Conservation (phyloP, 768 basidiomycete genomes). For the Psilocybe sp. region DNA sequence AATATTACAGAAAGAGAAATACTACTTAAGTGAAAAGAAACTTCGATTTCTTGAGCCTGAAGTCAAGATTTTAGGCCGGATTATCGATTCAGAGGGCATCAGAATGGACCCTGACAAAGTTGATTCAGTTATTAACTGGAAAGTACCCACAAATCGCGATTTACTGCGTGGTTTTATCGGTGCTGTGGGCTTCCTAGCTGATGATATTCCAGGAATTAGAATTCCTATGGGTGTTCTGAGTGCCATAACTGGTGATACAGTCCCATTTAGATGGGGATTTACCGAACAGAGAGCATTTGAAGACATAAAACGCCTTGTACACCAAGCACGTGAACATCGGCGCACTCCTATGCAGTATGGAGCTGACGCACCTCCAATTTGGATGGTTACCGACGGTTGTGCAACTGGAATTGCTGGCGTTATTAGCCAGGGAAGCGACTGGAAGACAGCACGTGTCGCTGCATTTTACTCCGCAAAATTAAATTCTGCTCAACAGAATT, state of each 20-base stretch:
- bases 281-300: constrained; percentile 30
- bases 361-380: constrained; percentile 14
- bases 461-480: constrained; percentile 35
- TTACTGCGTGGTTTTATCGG: constrained; percentile 31
- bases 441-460: constrained; percentile 18
- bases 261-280: constrained; percentile 19
- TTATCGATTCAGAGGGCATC: constrained; percentile 32
- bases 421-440: constrained; percentile 17
- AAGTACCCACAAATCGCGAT: constrained; percentile 25
- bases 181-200: constrained; percentile 30
- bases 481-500: constrained; percentile 31
- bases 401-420: constrained; percentile 22
- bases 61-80: constrained; percentile 22
- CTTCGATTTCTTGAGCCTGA: constrained; percentile 25
- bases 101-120: constrained; percentile 40
- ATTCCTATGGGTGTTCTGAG: constrained; percentile 34
- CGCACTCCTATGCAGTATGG: constrained; percentile 14
- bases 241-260: constrained; percentile 14
- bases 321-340: constrained; percentile 15
- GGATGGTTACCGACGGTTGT: constrained; percentile 27
- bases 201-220: constrained; percentile 23
- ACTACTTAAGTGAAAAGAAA: constrained; percentile 33
- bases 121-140: constrained; percentile 28
- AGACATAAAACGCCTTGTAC: constrained; percentile 21
- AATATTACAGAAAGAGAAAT: constrained; percentile 24